A percentile compares a stretch with the other conserved stretches of the same genome.
phyloP scores from a whole-genome alignment of 2,329 filamentous ascomycete genomes.

The Calonectria naviculata region DNA sequence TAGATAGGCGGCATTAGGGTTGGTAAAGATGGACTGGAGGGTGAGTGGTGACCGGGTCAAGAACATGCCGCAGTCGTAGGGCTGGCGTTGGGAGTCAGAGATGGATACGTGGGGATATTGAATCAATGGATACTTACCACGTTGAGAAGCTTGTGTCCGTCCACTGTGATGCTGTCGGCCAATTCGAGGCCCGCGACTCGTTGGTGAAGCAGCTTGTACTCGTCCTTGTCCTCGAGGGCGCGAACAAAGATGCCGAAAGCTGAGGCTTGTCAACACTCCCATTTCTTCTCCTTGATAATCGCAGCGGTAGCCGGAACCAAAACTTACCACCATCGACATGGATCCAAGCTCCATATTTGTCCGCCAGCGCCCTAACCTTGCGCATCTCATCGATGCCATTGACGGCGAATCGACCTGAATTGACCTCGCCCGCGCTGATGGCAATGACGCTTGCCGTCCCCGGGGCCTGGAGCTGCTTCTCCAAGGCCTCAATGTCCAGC shows the following conservation, averaged over 20 bases:
- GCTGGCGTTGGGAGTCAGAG: constrained; percentile 54
- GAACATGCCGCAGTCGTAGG: constrained; percentile 94
- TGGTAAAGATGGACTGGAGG: constrained; percentile 76
- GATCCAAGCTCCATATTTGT: constrained; percentile 83
- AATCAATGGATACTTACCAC: constrained; percentile 65
- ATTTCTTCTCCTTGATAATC: no score
- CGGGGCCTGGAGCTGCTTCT: constrained; percentile 63
- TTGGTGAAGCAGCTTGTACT: constrained; percentile 65
- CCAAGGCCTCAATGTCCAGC: constrained; percentile 75
- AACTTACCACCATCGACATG: constrained; percentile 82
- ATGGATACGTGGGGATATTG: not conserved
- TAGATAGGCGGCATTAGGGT: constrained; percentile 89
- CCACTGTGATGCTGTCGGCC: constrained; percentile 87
- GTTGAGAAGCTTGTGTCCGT: constrained; percentile 93
- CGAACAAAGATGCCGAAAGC: constrained; percentile 89
- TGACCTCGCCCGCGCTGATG: constrained; percentile 90
- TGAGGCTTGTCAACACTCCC: constrained; percentile 33
- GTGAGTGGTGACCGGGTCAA: constrained; percentile 73
- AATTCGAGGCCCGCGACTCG: constrained; percentile 76
- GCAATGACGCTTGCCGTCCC: constrained; percentile 79
- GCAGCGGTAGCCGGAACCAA: not conserved
- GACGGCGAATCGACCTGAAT: constrained; percentile 82
- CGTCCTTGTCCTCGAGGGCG: constrained; percentile 64
- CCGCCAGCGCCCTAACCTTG: constrained; percentile 75
- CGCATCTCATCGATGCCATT: constrained; percentile 69